Percentiles rank a stretch among this genome's conserved stretches.
These are phyloP conservation scores for Kuraishia hungarica DNA, from an alignment of 805 yeast genomes.

Conservation along the genomic window DNA sequence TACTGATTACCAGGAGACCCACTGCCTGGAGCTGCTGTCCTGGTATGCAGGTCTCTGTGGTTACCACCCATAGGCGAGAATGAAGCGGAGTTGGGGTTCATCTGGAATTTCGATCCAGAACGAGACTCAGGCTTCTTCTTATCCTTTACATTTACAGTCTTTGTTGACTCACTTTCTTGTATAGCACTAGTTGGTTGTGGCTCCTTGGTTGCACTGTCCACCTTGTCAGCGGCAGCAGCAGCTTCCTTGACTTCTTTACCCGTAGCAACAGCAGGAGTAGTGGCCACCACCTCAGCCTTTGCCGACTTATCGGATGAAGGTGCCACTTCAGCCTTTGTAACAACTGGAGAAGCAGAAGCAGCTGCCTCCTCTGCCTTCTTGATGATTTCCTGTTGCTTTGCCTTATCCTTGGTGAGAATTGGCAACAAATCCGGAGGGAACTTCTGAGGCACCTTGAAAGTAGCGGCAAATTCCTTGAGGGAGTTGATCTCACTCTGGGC, in stretches of 20 bases:
- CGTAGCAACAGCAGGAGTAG: conserved; percentile 12
- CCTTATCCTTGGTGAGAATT: conserved; percentile 57
- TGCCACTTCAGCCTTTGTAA: conserved; percentile 8
- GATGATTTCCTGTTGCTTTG: conserved; percentile 54
- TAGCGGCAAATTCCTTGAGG: conserved; percentile 70
- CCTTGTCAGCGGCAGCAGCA: neutral
- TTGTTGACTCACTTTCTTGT: conserved; percentile 1
- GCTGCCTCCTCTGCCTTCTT: conserved; percentile 16
- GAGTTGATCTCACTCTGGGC: conserved; percentile 61
- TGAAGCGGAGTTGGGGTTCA: conserved; percentile 61
- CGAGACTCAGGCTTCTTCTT: conserved; percentile 47
- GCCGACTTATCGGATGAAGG: conserved; percentile 8
- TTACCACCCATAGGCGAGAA: conserved; percentile 42
- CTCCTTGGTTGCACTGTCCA: neutral
- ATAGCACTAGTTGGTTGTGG: neutral
- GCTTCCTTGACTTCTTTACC: neutral
- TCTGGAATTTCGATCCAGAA: conserved; percentile 52
- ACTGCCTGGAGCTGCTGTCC: neutral
- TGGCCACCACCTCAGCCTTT: conserved; percentile 5
- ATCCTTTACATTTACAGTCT: conserved; percentile 7
- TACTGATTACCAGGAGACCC: neutral
- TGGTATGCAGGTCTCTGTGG: conserved; percentile 14
- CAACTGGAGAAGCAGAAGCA: neutral
- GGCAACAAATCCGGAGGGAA: conserved; percentile 61
- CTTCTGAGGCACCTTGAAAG: conserved; percentile 49